Percentiles rank a stretch among this genome's conserved stretches.
Evolutionary conservation across 2,329 filamentous ascomycete species (phyloP).

Genomic region (Paraphoma sp.): DNA sequence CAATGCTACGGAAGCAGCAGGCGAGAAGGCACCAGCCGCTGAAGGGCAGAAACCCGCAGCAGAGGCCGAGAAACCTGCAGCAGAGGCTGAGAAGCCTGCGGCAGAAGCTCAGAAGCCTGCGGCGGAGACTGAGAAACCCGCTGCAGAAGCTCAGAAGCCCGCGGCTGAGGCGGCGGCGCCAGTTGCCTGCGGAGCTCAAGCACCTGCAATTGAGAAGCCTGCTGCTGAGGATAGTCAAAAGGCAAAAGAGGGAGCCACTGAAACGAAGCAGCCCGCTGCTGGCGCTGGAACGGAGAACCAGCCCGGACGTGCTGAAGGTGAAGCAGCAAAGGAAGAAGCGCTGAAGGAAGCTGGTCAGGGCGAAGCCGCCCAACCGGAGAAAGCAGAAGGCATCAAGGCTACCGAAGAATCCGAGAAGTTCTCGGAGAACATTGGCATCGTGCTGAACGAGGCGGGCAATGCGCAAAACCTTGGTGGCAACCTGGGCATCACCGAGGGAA

Average conservation of each 20-base stretch:
- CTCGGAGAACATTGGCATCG: constrained; percentile 36
- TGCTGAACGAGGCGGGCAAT: constrained; percentile 28
- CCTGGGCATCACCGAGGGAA: constrained; percentile 40
- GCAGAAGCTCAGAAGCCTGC: constrained; percentile 1
- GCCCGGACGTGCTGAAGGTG: constrained; percentile 29
- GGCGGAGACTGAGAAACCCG: constrained; percentile 1
- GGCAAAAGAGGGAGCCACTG: constrained; percentile 5
- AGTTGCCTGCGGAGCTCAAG: constrained; percentile 5
- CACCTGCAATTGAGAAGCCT: constrained; percentile 4
- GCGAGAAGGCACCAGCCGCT: constrained; percentile 3
- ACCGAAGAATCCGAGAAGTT: constrained; percentile 40
- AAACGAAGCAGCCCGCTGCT: constrained; percentile 11
- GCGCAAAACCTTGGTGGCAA: constrained; percentile 40
- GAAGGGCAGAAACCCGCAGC: constrained; percentile 8
- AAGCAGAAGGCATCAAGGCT: constrained; percentile 32
- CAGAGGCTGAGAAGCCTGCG: background rate
- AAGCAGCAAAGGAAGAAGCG: constrained; percentile 19
- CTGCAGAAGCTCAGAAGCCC: constrained; percentile 4
- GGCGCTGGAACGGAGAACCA: constrained; percentile 22
- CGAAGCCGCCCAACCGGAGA: constrained; percentile 21
- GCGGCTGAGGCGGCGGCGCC: constrained; percentile 12
- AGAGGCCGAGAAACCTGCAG: constrained; percentile 8
- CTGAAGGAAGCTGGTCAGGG: background rate
- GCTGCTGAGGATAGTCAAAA: background rate
- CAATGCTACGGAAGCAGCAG: constrained; percentile 12